Conservation (phyloP, 176 grass and related monocot genomes). For the Aegilops tauschii region DNA sequence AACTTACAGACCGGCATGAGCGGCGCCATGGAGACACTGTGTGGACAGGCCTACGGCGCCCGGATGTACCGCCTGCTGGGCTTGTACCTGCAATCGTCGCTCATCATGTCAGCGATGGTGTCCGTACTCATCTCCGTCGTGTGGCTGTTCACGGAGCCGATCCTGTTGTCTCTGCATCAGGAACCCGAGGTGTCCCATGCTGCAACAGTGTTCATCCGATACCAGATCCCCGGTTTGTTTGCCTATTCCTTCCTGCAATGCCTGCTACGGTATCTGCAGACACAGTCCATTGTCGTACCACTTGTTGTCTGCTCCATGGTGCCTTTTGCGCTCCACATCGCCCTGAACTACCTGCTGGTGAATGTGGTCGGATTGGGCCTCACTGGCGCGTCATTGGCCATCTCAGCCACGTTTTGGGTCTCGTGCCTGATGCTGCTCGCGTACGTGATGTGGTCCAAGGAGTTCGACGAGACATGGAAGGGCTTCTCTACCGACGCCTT, state of each 20-base stretch:
- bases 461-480: constrained; percentile 56
- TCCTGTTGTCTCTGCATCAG: constrained; percentile 61
- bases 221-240: constrained; percentile 56
- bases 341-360: constrained; percentile 43
- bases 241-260: constrained; percentile 65
- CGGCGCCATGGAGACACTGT: constrained; percentile 86
- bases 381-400: constrained; percentile 39
- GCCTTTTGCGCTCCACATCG: constrained; percentile 54
- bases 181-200: constrained; percentile 55
- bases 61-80: constrained; percentile 63
- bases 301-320: constrained; percentile 67
- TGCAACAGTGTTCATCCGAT: constrained; percentile 49
- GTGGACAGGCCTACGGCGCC: constrained; percentile 80
- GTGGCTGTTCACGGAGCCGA: constrained; percentile 67
- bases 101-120: constrained; percentile 44
- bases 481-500: constrained; percentile 68
- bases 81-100: constrained; percentile 75
- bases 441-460: constrained; percentile 44
- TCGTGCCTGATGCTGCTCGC: constrained; percentile 53
- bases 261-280: constrained; percentile 81
- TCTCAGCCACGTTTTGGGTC: constrained; percentile 51
- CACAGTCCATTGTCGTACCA: constrained; percentile 55
- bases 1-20: constrained; percentile 62
- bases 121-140: constrained; percentile 51
- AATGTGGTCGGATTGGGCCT: constrained; percentile 62